Base-by-base conservation (phyloP, 371 early-diverging fungal species). In the Mortierella sp. region DNA sequence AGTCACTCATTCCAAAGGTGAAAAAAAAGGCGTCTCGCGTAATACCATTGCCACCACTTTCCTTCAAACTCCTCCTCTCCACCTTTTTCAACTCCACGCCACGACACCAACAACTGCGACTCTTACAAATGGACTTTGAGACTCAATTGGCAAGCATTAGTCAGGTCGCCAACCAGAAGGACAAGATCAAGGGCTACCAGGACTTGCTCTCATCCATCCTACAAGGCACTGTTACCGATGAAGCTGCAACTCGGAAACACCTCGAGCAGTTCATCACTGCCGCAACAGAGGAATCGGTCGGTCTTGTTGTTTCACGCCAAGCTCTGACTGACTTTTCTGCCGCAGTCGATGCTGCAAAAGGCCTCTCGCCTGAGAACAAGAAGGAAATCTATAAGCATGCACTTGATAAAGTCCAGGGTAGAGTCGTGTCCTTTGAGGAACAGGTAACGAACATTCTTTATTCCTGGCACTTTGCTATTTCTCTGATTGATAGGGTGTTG, bases 371-470 rank as follows among this genome's bases (percentile, higher is more conserved):
- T 6, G 86, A 86, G 16, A 70, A 80, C 9, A 85, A 89, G 80
- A 89, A 88, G 63, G 80, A 84, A n/a, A 77, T 91, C 11, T 81
- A 90, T 33, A 72, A 83, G 13, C 90, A 84, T 83, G 88, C 89
- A 19, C 86, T 92, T 58, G 88, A 89, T 0, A 86, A 83, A 53
- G 87, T 92, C 24, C 89, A 92, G 66, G 84, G 88, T 11, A 85
- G 96, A 58, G 87, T 90, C 16, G 95, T 95, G n/a, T 93, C 94
- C 41, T 96, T 94, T 84, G 96, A 96, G 79, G 96, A 96, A 76
- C 94, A 94, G 87, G 96, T 94, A 83, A 65, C 74, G 22, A 60
- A 33, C 24, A 47, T 40, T 16, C 40, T 58, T 53, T 22, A 28
- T 63, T n/a, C 4, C 22, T 9, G 15, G n/a, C 22, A 19, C 19